These are phyloP conservation scores for Leptographium radiaticola DNA, from an alignment of 2,329 filamentous ascomycete species.

Conservation along the genomic window DNA sequence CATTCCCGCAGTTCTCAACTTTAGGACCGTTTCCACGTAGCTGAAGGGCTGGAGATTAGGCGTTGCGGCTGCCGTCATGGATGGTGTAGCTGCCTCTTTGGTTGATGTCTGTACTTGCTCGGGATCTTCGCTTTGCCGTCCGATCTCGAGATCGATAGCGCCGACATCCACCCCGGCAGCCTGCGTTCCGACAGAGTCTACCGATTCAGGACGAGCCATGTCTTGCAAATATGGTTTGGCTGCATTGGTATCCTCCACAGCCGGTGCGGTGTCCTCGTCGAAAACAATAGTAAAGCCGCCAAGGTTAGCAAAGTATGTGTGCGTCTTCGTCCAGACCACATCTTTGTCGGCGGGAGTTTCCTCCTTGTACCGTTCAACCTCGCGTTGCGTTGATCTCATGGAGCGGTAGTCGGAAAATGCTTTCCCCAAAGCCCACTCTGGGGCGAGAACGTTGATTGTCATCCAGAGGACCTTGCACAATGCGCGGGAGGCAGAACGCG, in stretches of 20 bases:
- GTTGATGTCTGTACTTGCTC: too few species aligned
- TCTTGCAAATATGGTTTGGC: background rate
- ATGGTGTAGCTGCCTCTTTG: too few species aligned
- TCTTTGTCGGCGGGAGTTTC: slow-evolving; percentile 1
- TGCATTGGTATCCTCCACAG: too few species aligned
- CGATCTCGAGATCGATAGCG: too few species aligned
- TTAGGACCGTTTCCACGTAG: too few species aligned
- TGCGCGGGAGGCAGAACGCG: background rate
- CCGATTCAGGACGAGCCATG: too few species aligned
- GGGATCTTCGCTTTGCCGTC: too few species aligned
- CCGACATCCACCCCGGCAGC: too few species aligned
- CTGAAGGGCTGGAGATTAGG: too few species aligned
- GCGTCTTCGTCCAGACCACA: slow-evolving; percentile 7
- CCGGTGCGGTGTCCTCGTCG: background rate
- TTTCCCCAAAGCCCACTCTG: slow-evolving; percentile 8
- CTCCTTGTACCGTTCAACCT: background rate
- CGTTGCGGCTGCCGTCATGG: too few species aligned
- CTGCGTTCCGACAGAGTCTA: background rate
- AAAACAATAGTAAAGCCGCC: slow-evolving; percentile 5
- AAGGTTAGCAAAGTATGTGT: slow-evolving; percentile 10
- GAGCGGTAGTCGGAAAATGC: slow-evolving; percentile 3
- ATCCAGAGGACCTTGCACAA: slow-evolving; percentile 8
- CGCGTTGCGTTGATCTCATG: background rate
- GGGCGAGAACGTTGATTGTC: slow-evolving; percentile 8
- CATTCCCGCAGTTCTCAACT: too few species aligned